Evolutionary conservation across 2,329 filamentous ascomycete genomes (phyloP), one percentile per base, ranked within the genome.

Genomic region (Verticillium tricorpus): DNA sequence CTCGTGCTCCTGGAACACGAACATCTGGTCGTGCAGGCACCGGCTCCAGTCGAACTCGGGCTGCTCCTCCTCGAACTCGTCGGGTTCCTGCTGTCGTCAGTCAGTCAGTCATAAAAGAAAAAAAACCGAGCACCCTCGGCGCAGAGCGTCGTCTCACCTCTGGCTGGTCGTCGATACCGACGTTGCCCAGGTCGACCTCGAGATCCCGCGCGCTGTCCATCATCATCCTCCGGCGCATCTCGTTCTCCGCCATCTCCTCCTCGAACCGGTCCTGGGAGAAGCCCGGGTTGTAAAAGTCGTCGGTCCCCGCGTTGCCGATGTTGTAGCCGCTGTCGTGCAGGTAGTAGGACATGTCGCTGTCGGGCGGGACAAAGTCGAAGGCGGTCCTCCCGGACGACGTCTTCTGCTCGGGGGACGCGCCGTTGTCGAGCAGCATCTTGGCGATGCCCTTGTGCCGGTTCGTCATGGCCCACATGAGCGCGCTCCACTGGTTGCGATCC

Each of bases 391-490:
- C 95, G 12, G 92, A 93, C 0, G 92, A 95, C 1, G 95, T 98
- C 74, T 96, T 97, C 68, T 96, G 90, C 70, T 98, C 94, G 3
- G 93, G 90, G n/a, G 93, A 97, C 22, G 95, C 95, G 17, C 93
- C 93, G 70, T 95, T 91, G 73, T 99, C 94, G 37, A 99, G 84
- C 17, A 99, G 80, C 12, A 93, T 82, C 76, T 98, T 98, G 39
- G 94, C 93, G 67, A 99, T 99, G 57, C 88, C 89, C 77, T 98
- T 98, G 77, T 99, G 95, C 62, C 93, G 83, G 75, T 99, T 99
- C 61, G 95, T 99, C 92, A 98, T 98, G 58, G 95, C 94, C 95
- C 95, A 99, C 93, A 99, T 99, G 64, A 99, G 82, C 15, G 95
- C 91, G 70, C 92, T 98, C 95, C 95, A 99, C 72, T 96, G 90